Evolutionary conservation across 768 basidiomycete species (phyloP).

Genomic region (Rhodosporidiobolus odoratus): DNA sequence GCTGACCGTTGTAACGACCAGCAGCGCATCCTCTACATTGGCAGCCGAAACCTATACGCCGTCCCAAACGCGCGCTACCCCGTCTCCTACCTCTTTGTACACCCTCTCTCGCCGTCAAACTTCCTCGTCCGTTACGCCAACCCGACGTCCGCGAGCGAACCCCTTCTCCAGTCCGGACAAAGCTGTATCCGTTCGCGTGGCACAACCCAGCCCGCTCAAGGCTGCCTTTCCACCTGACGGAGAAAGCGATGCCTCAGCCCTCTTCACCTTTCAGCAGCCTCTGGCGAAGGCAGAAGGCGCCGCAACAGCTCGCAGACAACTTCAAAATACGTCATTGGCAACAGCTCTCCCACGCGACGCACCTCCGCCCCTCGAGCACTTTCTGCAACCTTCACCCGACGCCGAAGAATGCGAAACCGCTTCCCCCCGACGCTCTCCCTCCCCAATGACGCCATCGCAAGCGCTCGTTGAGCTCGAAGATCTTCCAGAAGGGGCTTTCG

Average conservation of each 20-base stretch:
- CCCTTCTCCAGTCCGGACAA: constrained; percentile 31
- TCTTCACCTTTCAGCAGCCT: neutral
- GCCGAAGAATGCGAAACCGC: too few relatives aligned
- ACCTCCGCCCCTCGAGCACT: constrained; percentile 3
- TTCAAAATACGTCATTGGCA: too few relatives aligned
- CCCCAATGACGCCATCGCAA: neutral
- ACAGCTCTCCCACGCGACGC: neutral
- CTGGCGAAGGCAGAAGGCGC: neutral
- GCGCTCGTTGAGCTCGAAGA: constrained; percentile 4
- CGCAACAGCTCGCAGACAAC: neutral
- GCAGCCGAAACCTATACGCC: too few relatives aligned
- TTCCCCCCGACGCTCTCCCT: neutral
- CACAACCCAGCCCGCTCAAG: neutral
- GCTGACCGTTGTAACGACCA: too few relatives aligned
- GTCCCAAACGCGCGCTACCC: too few relatives aligned
- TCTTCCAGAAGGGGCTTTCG: constrained; percentile 7
- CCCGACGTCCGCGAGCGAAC: constrained; percentile 3
- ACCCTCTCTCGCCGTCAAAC: neutral
- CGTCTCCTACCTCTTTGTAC: neutral
- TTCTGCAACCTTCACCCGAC: neutral
- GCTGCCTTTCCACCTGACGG: neutral
- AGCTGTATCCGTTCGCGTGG: constrained; percentile 3
- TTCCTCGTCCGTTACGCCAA: neutral
- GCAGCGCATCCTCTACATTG: too few relatives aligned
- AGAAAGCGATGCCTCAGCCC: neutral